phyloP scores from a whole-genome alignment of 1,284 basidiomycete genomes.

The Pyrrhoderma noxium region DNA sequence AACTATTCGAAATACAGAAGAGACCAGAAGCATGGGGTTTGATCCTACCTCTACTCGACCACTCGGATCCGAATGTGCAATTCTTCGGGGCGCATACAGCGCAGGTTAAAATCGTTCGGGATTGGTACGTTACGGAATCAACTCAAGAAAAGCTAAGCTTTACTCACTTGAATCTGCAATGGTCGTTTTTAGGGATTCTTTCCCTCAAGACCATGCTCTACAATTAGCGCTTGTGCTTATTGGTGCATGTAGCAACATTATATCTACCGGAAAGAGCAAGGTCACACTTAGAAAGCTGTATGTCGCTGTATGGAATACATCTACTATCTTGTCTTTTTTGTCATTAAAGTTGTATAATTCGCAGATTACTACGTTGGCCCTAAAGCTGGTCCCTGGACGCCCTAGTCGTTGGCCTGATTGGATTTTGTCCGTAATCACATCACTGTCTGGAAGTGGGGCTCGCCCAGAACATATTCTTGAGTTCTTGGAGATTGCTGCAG shows the following conservation, averaged over 20 bases:
- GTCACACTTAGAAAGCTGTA: conserved; percentile 81
- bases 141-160: not conserved
- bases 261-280: conserved; percentile 45
- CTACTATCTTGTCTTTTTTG: not conserved
- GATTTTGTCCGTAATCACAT: conserved; percentile 52
- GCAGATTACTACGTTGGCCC: conserved; percentile 66
- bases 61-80: conserved; percentile 72
- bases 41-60: conserved; percentile 62
- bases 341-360: conserved; percentile 4
- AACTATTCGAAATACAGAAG: conserved; percentile 70
- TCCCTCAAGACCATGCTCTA: conserved; percentile 47
- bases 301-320: conserved; percentile 57
- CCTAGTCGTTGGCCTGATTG: conserved; percentile 64
- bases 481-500: conserved; percentile 77
- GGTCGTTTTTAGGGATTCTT: conserved; percentile 60
- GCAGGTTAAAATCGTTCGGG: conserved; percentile 84
- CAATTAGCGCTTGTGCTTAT: conserved; percentile 55
- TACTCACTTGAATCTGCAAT: not conserved
- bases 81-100: conserved; percentile 90
- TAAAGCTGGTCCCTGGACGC: conserved; percentile 57
- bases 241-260: conserved; percentile 53
- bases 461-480: conserved; percentile 57
- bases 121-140: conserved; percentile 56
- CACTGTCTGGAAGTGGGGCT: conserved; percentile 50
- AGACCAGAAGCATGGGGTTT: conserved; percentile 71